These are phyloP conservation scores for Primulina tabacum DNA, from an alignment of 257 asterid genomes.

Conservation along the genomic window DNA sequence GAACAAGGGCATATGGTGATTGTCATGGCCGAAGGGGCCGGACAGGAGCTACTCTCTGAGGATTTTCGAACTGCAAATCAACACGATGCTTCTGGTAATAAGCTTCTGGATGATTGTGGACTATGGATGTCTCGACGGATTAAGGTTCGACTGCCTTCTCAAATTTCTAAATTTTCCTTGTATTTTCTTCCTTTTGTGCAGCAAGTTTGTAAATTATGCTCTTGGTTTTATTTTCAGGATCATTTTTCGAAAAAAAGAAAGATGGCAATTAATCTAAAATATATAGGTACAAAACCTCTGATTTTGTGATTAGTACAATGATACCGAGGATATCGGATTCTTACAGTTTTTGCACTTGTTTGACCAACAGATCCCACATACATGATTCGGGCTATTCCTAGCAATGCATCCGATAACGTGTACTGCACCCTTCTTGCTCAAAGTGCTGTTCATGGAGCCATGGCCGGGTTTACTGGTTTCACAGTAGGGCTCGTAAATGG, in stretches of 20 bases:
- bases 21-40: conserved; percentile 96
- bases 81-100: conserved; percentile 82
- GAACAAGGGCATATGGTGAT: conserved; percentile 92
- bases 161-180: neutral
- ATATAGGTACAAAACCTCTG: conserved; percentile 48
- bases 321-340: neutral
- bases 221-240: conserved; percentile 42
- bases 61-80: conserved; percentile 39
- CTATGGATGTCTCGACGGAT: conserved; percentile 80
- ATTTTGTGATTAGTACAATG: neutral
- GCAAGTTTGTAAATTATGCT: neutral
- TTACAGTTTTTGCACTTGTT: conserved; percentile 8
- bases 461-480: conserved; percentile 94
- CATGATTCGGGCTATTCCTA: conserved; percentile 88
- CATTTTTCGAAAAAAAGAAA: conserved; percentile 61
- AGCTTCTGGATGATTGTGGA: conserved; percentile 77
- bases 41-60: conserved; percentile 74
- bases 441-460: conserved; percentile 92
- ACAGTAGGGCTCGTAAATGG: conserved; percentile 73
- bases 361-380: conserved; percentile 71
- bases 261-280: conserved; percentile 68
- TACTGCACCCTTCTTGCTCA: conserved; percentile 96
- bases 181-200: neutral
- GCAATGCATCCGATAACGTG: conserved; percentile 87
- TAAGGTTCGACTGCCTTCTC: conserved; percentile 44